Evolutionary conservation across 2,329 filamentous ascomycete genomes (phyloP), one percentile per base, ranked within the genome.

Genomic region (Aspergillus fumigatiaffinis): DNA sequence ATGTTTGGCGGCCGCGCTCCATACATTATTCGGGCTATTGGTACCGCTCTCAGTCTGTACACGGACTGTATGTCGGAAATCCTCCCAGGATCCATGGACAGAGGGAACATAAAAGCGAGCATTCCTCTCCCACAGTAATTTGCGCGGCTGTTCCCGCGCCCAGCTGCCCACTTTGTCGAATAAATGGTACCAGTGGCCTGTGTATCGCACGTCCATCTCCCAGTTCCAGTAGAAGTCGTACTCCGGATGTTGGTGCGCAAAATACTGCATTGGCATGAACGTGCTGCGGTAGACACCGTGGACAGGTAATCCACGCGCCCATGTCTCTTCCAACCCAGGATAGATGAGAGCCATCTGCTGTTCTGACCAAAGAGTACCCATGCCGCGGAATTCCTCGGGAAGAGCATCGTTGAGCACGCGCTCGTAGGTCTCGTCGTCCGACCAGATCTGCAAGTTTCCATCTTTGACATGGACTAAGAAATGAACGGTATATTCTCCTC

Each of bases 251-350:
- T 88, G 87, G 66, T 88, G 82, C 57, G 92, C 90, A 71, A 97
- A 97, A 73, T 93, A 90, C 69, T 97, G 92, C 79, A 97, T 87
- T 0, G 92, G 91, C 91, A 97, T 96, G 67, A 92, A 91, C 9
- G 94, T 85, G 54, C 91, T 92, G 53, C 94, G 89, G 76, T 97
- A 97, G 8, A 95, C 91, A 20, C 92, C 92, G 71, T 97, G 92
- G 0, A 96, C 86, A 1, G 90, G 89, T 55, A 95, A 81, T 52
- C 89, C 84, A 56, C 82, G 81, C 63, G 82, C 81, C 73, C 87
- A 92, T 49, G 89, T 85, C 61, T 95, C 91, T 68, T 91, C 87
- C 26, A 96, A 87, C 51, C 89, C 91, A 53, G 94, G 89, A 74
- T 97, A 99, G 66, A 96, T 83, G 57, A 92, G 84, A 53, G 88